A percentile compares a stretch with the other conserved stretches of the same genome.
Evolutionary conservation across 1,139 yeast genomes (phyloP).

Genomic region (Geotrichum cucujoidarum): DNA sequence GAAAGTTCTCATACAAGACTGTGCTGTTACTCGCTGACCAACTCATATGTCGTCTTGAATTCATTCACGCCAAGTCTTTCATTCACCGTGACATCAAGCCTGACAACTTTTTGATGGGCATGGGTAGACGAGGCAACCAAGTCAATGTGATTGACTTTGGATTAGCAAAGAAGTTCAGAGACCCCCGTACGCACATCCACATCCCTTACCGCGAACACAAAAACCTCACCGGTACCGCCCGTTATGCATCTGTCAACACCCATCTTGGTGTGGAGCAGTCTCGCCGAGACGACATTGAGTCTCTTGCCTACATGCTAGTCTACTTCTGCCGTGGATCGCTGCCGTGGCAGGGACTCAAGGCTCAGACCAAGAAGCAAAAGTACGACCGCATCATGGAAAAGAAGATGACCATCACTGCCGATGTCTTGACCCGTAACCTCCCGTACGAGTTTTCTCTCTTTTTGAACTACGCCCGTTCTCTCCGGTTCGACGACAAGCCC

Average conservation of each 20-base stretch:
- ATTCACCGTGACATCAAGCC: slow-evolving; percentile 89
- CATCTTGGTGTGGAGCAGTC: slow-evolving; percentile 96
- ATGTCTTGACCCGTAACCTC: slow-evolving; percentile 82
- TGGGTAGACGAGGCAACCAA: slow-evolving; percentile 90
- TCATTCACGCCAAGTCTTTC: slow-evolving; percentile 91
- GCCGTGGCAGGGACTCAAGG: slow-evolving; percentile 98
- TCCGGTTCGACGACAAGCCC: slow-evolving; percentile 94
- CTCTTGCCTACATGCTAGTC: slow-evolving; percentile 89
- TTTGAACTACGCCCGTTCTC: slow-evolving; percentile 80
- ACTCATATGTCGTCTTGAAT: slow-evolving; percentile 88
- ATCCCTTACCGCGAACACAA: slow-evolving; percentile 95
- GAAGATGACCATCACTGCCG: slow-evolving; percentile 89
- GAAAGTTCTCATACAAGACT: slow-evolving; percentile 90
- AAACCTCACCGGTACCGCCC: slow-evolving; percentile 94
- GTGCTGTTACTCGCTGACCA: slow-evolving; percentile 91
- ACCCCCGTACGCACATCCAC: slow-evolving; percentile 91
- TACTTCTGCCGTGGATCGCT: slow-evolving; percentile 92
- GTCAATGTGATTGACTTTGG: slow-evolving; percentile 97
- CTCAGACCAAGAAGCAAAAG: slow-evolving; percentile 94
- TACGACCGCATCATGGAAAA: slow-evolving; percentile 95
- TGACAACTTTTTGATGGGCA: slow-evolving; percentile 94
- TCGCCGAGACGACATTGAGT: slow-evolving; percentile 93
- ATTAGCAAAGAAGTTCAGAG: slow-evolving; percentile 90
- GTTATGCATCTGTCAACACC: slow-evolving; percentile 93
- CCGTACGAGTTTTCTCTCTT: slow-evolving; percentile 88